Evolutionary conservation across 2,329 filamentous ascomycete species (phyloP).

Genomic region (Diaporthe velutina): DNA sequence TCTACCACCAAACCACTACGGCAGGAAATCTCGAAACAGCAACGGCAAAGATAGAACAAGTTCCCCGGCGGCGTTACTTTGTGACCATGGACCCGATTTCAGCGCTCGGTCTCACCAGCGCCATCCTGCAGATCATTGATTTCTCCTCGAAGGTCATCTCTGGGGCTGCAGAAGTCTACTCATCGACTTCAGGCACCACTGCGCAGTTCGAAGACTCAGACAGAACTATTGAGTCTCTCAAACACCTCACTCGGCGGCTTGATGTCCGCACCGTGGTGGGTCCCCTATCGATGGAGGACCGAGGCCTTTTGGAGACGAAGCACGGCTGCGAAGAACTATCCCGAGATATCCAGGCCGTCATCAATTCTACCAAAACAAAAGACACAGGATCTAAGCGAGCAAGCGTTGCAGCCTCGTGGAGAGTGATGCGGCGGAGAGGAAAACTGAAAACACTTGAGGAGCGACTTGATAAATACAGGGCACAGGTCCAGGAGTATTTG

Average conservation of each 20-base stretch:
- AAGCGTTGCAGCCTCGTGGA: background rate
- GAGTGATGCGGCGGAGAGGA: background rate
- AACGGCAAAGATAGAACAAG: background rate
- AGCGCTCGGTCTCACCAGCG: conserved; percentile 9
- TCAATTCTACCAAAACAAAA: background rate
- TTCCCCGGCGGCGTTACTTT: background rate
- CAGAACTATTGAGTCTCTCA: background rate
- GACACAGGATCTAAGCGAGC: background rate
- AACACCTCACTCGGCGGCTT: background rate
- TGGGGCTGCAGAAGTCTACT: conserved; percentile 20
- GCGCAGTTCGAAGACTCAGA: background rate
- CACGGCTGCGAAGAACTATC: background rate
- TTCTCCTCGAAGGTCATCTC: conserved; percentile 11
- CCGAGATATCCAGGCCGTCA: background rate
- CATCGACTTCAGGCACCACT: background rate
- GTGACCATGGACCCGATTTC: conserved; percentile 5
- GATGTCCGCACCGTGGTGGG: background rate
- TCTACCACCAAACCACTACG: background rate
- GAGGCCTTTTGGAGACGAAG: conserved; percentile 1
- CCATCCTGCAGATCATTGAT: background rate
- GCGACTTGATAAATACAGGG: conserved; percentile 6
- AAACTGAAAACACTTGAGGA: background rate
- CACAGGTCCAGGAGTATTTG: background rate
- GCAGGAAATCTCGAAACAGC: background rate
- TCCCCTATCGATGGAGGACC: background rate